Evolutionary conservation across 1,284 basidiomycete genomes (phyloP).

Genomic region (Phlebopus sp.): DNA sequence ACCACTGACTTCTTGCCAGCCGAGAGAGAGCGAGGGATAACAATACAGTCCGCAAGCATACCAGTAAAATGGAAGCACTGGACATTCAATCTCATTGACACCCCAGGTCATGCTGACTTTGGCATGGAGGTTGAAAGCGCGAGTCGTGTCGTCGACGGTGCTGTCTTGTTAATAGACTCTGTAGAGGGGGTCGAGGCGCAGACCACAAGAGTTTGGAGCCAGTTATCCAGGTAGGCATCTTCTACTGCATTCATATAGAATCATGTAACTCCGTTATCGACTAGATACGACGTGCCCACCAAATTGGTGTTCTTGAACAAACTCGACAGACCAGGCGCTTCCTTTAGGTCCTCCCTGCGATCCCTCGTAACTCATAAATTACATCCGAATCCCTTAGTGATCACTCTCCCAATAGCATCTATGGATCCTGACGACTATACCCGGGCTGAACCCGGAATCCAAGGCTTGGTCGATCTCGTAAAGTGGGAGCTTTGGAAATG

Average conservation of each 20-base stretch:
- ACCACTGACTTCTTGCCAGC: constrained; percentile 90
- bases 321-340: constrained; percentile 81
- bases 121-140: constrained; percentile 94
- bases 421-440: constrained; percentile 63
- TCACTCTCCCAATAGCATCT: constrained; percentile 79
- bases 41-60: constrained; percentile 89
- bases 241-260: not conserved
- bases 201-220: constrained; percentile 85
- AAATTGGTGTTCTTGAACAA: constrained; percentile 87
- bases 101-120: constrained; percentile 91
- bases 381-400: constrained; percentile 68
- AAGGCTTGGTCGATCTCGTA: constrained; percentile 77
- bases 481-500: constrained; percentile 81
- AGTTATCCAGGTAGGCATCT: constrained; percentile 69
- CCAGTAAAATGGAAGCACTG: constrained; percentile 86
- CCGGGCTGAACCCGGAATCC: constrained; percentile 70
- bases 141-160: constrained; percentile 86
- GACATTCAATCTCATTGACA: constrained; percentile 86
- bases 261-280: not conserved
- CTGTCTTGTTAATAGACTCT: constrained; percentile 83
- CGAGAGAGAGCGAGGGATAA: constrained; percentile 87
- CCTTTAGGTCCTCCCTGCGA: constrained; percentile 64
- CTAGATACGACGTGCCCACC: constrained; percentile 74
- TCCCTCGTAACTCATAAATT: constrained; percentile 73
- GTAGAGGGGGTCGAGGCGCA: constrained; percentile 92